Percentiles rank a stretch among this genome's conserved stretches.
phyloP scores from a whole-genome alignment of 768 basidiomycete genomes.

The Leccinum longicurvipes region DNA sequence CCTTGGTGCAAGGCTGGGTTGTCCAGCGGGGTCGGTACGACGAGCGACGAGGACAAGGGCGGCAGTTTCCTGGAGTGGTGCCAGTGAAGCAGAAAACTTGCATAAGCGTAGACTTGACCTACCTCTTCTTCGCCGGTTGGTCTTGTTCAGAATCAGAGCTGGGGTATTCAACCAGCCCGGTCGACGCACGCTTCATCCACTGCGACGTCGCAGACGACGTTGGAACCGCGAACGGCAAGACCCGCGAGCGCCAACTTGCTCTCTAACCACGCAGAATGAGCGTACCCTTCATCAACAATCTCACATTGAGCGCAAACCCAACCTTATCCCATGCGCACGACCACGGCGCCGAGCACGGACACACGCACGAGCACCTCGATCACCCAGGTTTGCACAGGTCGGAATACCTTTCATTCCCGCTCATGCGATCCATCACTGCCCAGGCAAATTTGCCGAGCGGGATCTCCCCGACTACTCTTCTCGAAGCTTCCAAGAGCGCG shows the following conservation, averaged over 20 bases:
- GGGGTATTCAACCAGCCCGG: slow-evolving; percentile 45
- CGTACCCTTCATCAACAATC: slow-evolving; percentile 74
- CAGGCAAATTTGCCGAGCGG: slow-evolving; percentile 89
- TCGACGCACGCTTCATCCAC: slow-evolving; percentile 23
- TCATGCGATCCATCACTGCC: neutral
- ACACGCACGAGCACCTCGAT: slow-evolving; percentile 92
- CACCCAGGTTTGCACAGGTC: slow-evolving; percentile 61
- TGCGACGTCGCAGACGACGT: neutral
- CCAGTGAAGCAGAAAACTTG: neutral
- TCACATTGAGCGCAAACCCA: slow-evolving; percentile 38
- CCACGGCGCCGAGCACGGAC: slow-evolving; percentile 80
- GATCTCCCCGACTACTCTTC: slow-evolving; percentile 86
- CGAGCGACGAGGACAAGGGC: slow-evolving; percentile 47
- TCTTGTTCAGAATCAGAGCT: slow-evolving; percentile 43
- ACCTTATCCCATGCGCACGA: slow-evolving; percentile 52
- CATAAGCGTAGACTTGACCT: neutral
- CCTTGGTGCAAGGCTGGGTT: slow-evolving; percentile 84
- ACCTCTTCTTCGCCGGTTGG: slow-evolving; percentile 35
- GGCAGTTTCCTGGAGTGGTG: slow-evolving; percentile 65
- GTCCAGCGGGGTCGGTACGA: slow-evolving; percentile 53
- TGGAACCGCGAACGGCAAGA: slow-evolving; percentile 8
- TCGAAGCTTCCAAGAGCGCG: slow-evolving; percentile 87
- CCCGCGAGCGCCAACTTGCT: neutral
- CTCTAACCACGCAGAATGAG: slow-evolving; percentile 53
- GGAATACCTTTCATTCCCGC: neutral